Evolutionary conservation across 1,139 yeast species (phyloP), one percentile per base, ranked within the genome.

Genomic region (Arxiozyma slooffiae): DNA sequence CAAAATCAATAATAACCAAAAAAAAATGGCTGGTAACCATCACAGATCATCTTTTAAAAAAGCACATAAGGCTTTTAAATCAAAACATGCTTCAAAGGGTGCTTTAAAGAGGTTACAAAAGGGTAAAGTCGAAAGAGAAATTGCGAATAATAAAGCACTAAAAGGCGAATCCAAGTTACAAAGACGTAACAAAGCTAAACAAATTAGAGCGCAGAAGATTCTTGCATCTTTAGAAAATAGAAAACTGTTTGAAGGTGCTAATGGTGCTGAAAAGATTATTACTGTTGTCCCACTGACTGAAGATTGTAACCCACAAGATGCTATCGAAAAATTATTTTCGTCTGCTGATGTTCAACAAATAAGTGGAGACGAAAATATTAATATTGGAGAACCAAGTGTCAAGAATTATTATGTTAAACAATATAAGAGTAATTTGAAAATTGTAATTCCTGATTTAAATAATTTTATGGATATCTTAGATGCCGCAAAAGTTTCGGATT

Each of bases 61-160:
- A 67, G 82, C 81, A 50, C 96, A 90, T 62, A 92, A 92, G 71
- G 78, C 92, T 11, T 92, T 88, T 76, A 92, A 92, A 66, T 81
- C 95, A 7, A 84, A 82, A 63, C 97, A 92, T 72, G 80, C 96
- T 21, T 79, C 95, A n/a, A 92, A 92, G 65, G 87, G 96, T 51
- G 81, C 89, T 50, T 67, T 89, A 61, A 90, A 88, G 66, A 85
- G 86, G 56, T 75, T 79, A 53, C 74, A 73, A 59, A 90, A 90
- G 67, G 97, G 97, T 55, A 89, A 88, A 67, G 88, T 92, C 38
- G 97, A 90, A 63, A 85, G 83, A 62, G 69, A 72, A 21, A 53
- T 61, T 17, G 67, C 70, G 2, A 63, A 70, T 41, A 62, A 63
- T 24, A 79, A 71, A 61, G 69, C 73, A 24, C 61, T 66, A 53